Evolutionary conservation across 2,329 filamentous ascomycete genomes (phyloP).

Genomic region (Cytospora piceicola): DNA sequence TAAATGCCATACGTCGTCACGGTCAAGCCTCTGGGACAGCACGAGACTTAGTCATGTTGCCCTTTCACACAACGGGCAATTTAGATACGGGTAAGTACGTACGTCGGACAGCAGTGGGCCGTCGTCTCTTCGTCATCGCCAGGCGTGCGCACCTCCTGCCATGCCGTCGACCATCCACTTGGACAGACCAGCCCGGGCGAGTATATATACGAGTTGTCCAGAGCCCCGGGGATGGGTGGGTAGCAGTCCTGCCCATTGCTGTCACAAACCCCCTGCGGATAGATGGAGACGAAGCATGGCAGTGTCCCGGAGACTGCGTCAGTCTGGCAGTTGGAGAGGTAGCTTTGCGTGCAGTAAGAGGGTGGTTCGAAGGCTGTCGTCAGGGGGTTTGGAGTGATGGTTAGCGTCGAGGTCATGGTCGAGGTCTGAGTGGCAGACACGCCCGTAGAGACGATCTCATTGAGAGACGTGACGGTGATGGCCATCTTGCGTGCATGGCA

Average conservation of each 20-base stretch:
- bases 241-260: conserved; percentile 25
- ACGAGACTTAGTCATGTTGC: background rate
- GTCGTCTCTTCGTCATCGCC: conserved; percentile 22
- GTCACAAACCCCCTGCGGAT: conserved; percentile 15
- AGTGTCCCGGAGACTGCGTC: conserved; percentile 11
- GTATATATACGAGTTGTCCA: conserved; percentile 26
- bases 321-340: conserved; percentile 24
- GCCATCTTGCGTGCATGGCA: conserved; percentile 1
- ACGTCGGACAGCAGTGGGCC: conserved; percentile 28
- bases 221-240: conserved; percentile 9
- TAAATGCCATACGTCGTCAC: conserved; percentile 26
- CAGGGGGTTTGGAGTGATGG: conserved; percentile 21
- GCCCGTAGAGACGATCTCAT: conserved; percentile 3
- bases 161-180: conserved; percentile 24
- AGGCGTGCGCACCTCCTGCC: conserved; percentile 22
- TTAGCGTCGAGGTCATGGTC: conserved; percentile 7
- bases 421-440: conserved; percentile 17
- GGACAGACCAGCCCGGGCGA: conserved; percentile 24
- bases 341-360: conserved; percentile 24
- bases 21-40: conserved; percentile 9
- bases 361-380: conserved; percentile 25
- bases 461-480: conserved; percentile 16
- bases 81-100: background rate
- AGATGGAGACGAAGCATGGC: conserved; percentile 24
- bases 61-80: background rate